Conservation (phyloP, 2,329 filamentous ascomycete genomes). For the Ilyonectria mors-panacis region DNA sequence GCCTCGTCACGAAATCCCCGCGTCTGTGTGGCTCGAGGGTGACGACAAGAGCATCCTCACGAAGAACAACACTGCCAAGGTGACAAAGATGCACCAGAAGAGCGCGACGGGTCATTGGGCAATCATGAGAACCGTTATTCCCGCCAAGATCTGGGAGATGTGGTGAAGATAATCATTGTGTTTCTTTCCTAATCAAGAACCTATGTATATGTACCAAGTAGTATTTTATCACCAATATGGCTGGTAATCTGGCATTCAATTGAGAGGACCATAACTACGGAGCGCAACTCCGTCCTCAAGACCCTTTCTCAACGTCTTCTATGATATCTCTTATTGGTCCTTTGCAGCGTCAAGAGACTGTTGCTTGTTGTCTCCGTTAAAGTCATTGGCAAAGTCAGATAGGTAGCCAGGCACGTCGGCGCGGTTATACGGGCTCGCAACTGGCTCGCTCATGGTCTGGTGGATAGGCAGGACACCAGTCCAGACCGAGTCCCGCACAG, state of each 20-base stretch:
- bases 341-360: conserved; percentile 46
- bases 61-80: conserved; percentile 74
- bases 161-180: conserved; percentile 70
- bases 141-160: conserved; percentile 84
- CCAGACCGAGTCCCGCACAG: conserved; percentile 63
- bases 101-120: conserved; percentile 90
- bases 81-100: conserved; percentile 80
- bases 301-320: not conserved
- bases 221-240: conserved; percentile 4
- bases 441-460: conserved; percentile 73
- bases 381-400: conserved; percentile 55
- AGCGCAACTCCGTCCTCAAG: too few relatives aligned
- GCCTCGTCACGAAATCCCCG: conserved; percentile 79
- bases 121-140: conserved; percentile 90
- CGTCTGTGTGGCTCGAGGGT: conserved; percentile 61
- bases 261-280: not conserved
- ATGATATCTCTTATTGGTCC: conserved; percentile 26
- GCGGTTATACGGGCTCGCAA: conserved; percentile 72
- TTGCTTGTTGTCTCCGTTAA: conserved; percentile 54
- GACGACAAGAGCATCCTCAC: conserved; percentile 69
- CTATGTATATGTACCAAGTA: conserved; percentile 11
- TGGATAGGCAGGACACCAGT: conserved; percentile 75
- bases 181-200: conserved; percentile 3
- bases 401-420: conserved; percentile 76
- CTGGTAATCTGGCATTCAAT: not conserved